Evolutionary conservation across 352 stramenopile genomes (phyloP), one percentile per base, ranked within the genome.

Genomic region (Globisporangium sylvaticum): DNA sequence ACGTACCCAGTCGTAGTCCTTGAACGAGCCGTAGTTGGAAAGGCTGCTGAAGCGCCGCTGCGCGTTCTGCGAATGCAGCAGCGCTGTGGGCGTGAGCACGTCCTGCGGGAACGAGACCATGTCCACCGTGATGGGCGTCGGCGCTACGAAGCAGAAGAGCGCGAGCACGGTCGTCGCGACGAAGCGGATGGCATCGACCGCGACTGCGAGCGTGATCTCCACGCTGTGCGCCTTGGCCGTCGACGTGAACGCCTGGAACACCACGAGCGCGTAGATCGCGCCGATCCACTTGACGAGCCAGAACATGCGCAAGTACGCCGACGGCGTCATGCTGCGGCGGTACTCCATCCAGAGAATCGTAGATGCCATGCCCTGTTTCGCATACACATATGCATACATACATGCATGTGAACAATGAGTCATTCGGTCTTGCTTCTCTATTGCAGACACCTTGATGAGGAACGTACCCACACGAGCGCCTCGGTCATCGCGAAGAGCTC

Each of bases 261-360:
- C 58, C 14, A 90, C 71, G 27, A 92, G 63, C 46, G 77, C 74
- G 58, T 75, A 81, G 5, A 83, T 79, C 1, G 68, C 64, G 20
- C 78, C 62, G 53, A 88, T 64, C 80, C 84, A 92, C 62, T 82
- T 85, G 50, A 78, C 32, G 7, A 87, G 39, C 84, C 84, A 92
- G 46, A 89, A 88, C 34, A 75, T 46, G n/a, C 82, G 81, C 52
- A 92, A 65, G 29, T 83, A 76, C 44, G 70, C 42, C 4, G 82
- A 91, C 14, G 82, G 84, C 34, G 81, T 83, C 50, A 80, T 65
- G 18, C 81, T 80, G 12, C 84, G 82, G 1, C 84, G 79, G 69
- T 91, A 88, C 54, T 90, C 84, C 82, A 92, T 92, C 84, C 84
- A 92, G 24, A 92, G 74, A 39, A 91, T 73, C 31, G 69, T 70